Percentiles rank a stretch among this genome's conserved stretches.
Evolutionary conservation across 1,284 basidiomycete species (phyloP).

Genomic region (Leccinum holopus): DNA sequence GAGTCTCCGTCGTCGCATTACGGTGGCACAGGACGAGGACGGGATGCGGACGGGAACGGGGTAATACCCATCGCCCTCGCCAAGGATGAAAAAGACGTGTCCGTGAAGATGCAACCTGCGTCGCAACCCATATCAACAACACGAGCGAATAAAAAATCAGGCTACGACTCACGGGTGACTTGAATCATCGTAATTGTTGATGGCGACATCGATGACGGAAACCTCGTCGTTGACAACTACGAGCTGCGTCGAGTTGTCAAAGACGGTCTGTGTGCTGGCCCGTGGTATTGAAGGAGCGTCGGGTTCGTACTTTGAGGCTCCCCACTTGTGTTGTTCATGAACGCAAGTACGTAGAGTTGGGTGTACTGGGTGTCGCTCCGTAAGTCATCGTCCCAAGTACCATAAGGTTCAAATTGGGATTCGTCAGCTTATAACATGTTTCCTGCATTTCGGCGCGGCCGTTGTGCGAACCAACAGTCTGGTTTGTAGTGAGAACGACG

Average conservation of each 20-base stretch:
- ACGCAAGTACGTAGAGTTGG: constrained; percentile 25
- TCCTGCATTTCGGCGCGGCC: constrained; percentile 35
- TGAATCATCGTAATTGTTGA: constrained; percentile 30
- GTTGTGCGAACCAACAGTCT: constrained; percentile 34
- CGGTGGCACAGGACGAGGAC: too few relatives aligned
- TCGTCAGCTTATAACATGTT: constrained; percentile 31
- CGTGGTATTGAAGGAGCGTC: constrained; percentile 32
- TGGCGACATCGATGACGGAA: constrained; percentile 25
- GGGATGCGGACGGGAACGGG: neutral
- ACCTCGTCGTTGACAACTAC: constrained; percentile 31
- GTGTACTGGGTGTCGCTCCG: constrained; percentile 24
- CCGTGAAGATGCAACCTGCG: constrained; percentile 35
- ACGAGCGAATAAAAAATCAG: neutral
- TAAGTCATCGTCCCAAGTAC: constrained; percentile 30
- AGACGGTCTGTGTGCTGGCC: constrained; percentile 27
- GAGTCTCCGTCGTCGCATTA: too few relatives aligned
- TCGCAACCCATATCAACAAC: neutral
- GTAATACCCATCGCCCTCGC: constrained; percentile 29
- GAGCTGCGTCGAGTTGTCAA: constrained; percentile 24
- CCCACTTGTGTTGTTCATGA: constrained; percentile 33
- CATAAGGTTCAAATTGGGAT: constrained; percentile 31
- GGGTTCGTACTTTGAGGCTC: constrained; percentile 24
- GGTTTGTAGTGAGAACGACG: constrained; percentile 32
- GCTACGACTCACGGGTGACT: constrained; percentile 32
- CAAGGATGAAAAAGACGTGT: constrained; percentile 30